These are phyloP conservation scores for Stephania yunnanensis DNA, from an alignment of 164 flowering plant genomes.

Conservation along the genomic window DNA sequence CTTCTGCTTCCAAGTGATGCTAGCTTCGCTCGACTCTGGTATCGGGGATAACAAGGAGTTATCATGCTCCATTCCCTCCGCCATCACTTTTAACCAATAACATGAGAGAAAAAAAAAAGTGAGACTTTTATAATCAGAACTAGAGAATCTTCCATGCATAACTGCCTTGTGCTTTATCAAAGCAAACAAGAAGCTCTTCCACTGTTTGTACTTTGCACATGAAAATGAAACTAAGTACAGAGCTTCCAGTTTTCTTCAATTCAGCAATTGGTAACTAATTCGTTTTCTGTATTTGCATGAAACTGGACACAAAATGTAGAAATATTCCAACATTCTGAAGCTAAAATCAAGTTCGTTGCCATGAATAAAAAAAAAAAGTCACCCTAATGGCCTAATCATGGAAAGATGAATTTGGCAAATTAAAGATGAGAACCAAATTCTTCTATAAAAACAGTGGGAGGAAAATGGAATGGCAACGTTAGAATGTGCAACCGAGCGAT, in stretches of 20 bases:
- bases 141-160: not conserved
- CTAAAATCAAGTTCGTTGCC: not conserved
- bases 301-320: not conserved
- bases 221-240: not conserved
- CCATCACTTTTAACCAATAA: constrained; percentile 17
- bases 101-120: not conserved
- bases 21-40: constrained; percentile 31
- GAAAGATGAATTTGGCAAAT: not conserved
- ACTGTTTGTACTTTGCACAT: not conserved
- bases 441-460: not conserved
- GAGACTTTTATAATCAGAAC: not conserved
- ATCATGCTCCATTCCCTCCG: constrained; percentile 48
- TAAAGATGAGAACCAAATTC: not conserved
- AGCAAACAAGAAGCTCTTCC: not conserved
- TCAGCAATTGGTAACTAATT: not conserved
- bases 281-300: not conserved
- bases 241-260: not conserved
- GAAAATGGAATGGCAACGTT: too few species aligned
- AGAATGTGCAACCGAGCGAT: not conserved
- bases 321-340: not conserved
- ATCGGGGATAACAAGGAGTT: constrained; percentile 30
- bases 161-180: not conserved
- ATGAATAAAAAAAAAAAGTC: not conserved
- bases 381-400: not conserved
- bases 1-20: constrained; percentile 53